phyloP scores from a whole-genome alignment of 257 asterid genomes.

The Primulina eburnea region DNA sequence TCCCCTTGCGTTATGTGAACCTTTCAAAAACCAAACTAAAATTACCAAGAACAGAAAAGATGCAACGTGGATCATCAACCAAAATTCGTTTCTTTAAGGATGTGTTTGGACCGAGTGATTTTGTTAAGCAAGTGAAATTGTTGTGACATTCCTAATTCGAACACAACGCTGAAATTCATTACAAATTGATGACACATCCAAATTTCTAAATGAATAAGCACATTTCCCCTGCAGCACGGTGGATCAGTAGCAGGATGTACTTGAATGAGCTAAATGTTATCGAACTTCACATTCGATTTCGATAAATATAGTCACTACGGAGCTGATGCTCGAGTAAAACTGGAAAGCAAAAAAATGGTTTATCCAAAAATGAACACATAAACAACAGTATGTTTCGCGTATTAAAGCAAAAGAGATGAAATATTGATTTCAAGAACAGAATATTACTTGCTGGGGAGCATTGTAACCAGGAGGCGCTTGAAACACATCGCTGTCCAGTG shows the following conservation, averaged over 20 bases:
- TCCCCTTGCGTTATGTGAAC: constrained; percentile 79
- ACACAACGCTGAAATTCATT: neutral
- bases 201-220: too few species aligned
- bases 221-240: too few species aligned
- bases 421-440: neutral
- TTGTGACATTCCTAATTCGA: neutral
- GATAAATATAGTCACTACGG: too few species aligned
- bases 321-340: neutral
- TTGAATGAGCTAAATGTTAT: too few species aligned
- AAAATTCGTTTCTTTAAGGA: neutral
- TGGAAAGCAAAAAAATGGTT: neutral
- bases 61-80: neutral
- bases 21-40: constrained; percentile 29
- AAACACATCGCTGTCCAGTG: constrained; percentile 60
- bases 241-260: too few species aligned
- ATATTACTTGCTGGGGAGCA: constrained; percentile 58
- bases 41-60: neutral
- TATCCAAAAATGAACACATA: neutral
- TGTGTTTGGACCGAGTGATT: neutral
- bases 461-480: constrained; percentile 53
- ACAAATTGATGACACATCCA: neutral
- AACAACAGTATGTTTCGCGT: too few species aligned
- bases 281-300: too few species aligned
- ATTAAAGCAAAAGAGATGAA: neutral
- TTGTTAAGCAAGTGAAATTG: neutral